Base-by-base conservation (phyloP, 805 yeast species). In the Ogataea sp. region DNA sequence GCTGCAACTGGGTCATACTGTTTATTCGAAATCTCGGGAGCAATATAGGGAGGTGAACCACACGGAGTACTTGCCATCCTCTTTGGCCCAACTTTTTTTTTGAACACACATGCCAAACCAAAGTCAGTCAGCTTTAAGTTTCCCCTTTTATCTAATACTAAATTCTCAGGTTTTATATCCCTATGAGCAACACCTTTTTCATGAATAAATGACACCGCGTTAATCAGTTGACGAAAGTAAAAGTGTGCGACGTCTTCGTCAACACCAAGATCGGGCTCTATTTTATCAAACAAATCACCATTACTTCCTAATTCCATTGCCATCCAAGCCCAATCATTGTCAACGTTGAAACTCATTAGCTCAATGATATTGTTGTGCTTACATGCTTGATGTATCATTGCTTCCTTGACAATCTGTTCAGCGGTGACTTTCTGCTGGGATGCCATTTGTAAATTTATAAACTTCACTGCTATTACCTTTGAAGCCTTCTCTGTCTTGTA, bases 11-110 rank as follows among this genome's bases (percentile, higher is more conserved):
- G 77, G 34, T 72, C 76, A 48, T 83, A 83, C 10, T 40, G 44
- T 3, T 70, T 68, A 3, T 61, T 57, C 3, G 61, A 60, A 16
- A 83, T 70, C 49, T 83, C 93, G 2, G 93, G 93, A 1, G 93
- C 90, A 65, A 80, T 72, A 52, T 83, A 83, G 6, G 88, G 89
- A 1, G 85, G 83, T 1, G 84, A 78, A 0, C 90, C 83, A 56
- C 87, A 74, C 25, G 80, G 70, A 23, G 78, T 71, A 20, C 59
- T 54, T 30, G 78, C 69, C 35, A 66, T 40, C 41, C 78, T 56
- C 36, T 62, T 64, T 4, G 65, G 55, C 2, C 82, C 83, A 14
- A 55, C 56, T 29, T 62, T 67, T 32, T 71, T 70, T 45, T 62
- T 68, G 50, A 70, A 80, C 8, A 77, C 75, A 24, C 78, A 70